Percentiles rank a stretch among this genome's conserved stretches.
phyloP scores from a whole-genome alignment of 768 basidiomycete genomes.

The Russula sp. region DNA sequence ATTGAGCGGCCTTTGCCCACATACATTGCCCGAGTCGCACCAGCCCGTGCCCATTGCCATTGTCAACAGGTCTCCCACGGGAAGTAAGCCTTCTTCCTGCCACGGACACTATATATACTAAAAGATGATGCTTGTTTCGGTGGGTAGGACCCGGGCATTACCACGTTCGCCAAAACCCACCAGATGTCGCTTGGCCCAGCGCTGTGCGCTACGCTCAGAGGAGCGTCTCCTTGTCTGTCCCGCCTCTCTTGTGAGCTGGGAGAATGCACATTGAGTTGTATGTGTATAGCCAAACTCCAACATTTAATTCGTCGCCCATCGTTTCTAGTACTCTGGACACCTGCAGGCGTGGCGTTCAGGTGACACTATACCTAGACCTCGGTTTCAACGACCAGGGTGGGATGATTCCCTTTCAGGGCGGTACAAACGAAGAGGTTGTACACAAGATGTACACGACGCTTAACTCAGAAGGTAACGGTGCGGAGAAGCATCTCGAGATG shows the following conservation, averaged over 20 bases:
- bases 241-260: not conserved
- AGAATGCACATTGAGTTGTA: not conserved
- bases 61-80: conserved; percentile 57
- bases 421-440: conserved; percentile 66
- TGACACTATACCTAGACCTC: conserved; percentile 55
- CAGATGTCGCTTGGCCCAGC: conserved; percentile 64
- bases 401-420: conserved; percentile 54
- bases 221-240: conserved; percentile 54
- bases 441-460: conserved; percentile 51
- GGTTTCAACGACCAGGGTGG: conserved; percentile 52
- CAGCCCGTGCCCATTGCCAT: conserved; percentile 57
- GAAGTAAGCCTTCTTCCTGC: conserved; percentile 32
- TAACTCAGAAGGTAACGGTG: conserved; percentile 35
- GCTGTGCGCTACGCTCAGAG: conserved; percentile 53
- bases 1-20: conserved; percentile 52
- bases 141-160: conserved; percentile 40
- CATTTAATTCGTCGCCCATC: conserved; percentile 60
- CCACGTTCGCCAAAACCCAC: conserved; percentile 44
- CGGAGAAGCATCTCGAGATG: conserved; percentile 43
- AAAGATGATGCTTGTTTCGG: not conserved
- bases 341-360: conserved; percentile 53
- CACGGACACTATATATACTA: not conserved
- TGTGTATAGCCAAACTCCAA: conserved; percentile 54
- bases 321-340: conserved; percentile 54
- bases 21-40: conserved; percentile 55